Base-by-base conservation (phyloP, 2,329 filamentous ascomycete species). In the Chalara sp. region DNA sequence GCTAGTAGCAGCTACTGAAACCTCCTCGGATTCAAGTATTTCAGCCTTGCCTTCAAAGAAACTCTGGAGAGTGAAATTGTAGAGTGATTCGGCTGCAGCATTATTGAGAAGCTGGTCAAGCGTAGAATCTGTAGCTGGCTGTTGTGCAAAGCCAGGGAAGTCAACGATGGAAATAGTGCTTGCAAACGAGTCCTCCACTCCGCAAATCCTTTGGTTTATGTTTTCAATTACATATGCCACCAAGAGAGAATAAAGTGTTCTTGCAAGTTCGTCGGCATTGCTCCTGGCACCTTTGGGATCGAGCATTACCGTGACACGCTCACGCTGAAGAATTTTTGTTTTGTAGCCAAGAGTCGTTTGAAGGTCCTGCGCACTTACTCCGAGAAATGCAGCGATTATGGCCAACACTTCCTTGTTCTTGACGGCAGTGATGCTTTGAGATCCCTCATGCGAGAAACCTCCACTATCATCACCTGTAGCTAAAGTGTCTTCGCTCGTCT, bases 221-320 rank as follows among this genome's bases (percentile, higher is more conserved):
- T 78, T 86, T 71, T 99, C 93, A 61, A 97, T 88, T 39, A 99
- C 84, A 68, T 91, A 96, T 12, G 92, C 90, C 11, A 97, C 92
- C 6, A 99, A 76, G 6, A 99, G 81, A 5, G 91, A 92, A 71
- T 99, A 99, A 0, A 99, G 74, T 0, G 92, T 96, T 47, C 92
- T 81, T 5, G 93, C 91, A 46, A 99, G 80, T 68, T 97, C 93
- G 64, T 97, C 91, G 12, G 93, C 93, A 60, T 96, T 96, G 39
- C 83, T 85, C 47, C 90, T 85, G 44, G 93, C 93, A 39, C 93
- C 93, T 51, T 83, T 84, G 6, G 92, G 89, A 64, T 99, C 93
- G 33, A 99, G 79, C 91, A 99, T 95, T 58, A 99, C 88, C 0
- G 93, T 99, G n/a, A 99, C 93, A 49, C 93, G 86, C 74, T 99